Percentiles rank a stretch among this genome's conserved stretches.
phyloP scores from a whole-genome alignment of 768 basidiomycete species.

The Podaxis carcinomalis region DNA sequence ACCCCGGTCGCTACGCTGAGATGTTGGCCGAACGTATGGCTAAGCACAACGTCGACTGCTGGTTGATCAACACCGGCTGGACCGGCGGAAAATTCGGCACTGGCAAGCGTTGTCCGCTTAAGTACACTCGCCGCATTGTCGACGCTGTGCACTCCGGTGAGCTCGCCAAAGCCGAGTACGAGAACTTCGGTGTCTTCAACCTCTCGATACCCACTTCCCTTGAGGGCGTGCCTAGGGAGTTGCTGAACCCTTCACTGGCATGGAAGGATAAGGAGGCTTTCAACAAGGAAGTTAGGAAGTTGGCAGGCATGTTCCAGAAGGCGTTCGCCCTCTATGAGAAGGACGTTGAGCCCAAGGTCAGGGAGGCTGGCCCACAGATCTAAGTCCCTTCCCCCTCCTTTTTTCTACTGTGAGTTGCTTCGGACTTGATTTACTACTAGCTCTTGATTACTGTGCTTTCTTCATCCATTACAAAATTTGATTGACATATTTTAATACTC shows the following conservation, averaged over 20 bases:
- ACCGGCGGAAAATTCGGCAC: conserved; percentile 88
- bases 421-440: background rate
- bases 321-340: conserved; percentile 91
- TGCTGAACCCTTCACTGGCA: conserved; percentile 84
- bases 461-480: background rate
- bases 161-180: conserved; percentile 83
- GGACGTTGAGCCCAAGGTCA: conserved; percentile 78
- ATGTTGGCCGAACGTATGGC: conserved; percentile 97
- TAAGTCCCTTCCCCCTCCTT: conserved; percentile 15
- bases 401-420: background rate
- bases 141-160: conserved; percentile 95
- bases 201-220: conserved; percentile 79
- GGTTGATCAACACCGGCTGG: conserved; percentile 99
- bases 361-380: conserved; percentile 71
- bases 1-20: conserved; percentile 91
- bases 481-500: background rate
- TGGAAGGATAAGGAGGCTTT: conserved; percentile 92
- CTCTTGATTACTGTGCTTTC: background rate
- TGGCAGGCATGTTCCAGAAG: conserved; percentile 91
- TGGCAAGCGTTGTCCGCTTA: conserved; percentile 95
- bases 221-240: conserved; percentile 84
- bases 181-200: conserved; percentile 79
- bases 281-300: conserved; percentile 80
- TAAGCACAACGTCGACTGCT: conserved; percentile 86
- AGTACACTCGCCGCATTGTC: conserved; percentile 93